Conservation (phyloP, 805 yeast genomes). For the Ogataea dorogensis region DNA sequence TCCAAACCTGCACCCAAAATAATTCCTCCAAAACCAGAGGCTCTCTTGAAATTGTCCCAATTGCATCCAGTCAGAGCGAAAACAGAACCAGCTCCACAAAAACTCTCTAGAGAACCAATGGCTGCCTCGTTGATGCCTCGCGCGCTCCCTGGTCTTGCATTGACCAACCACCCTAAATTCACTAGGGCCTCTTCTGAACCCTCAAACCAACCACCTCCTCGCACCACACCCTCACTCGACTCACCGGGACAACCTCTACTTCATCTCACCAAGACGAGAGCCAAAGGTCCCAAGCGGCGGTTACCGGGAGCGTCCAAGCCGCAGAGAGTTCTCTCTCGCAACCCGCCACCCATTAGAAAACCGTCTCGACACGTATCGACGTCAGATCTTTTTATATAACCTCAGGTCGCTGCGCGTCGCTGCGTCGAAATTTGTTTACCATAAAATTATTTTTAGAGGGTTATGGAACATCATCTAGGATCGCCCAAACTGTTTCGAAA, state of each 20-base stretch:
- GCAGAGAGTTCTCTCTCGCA: too few species aligned
- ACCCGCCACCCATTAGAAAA: conserved; percentile 30
- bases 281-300: conserved; percentile 53
- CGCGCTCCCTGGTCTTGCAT: conserved; percentile 28
- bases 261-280: conserved; percentile 46
- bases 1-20: conserved; percentile 20
- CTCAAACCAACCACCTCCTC: conserved; percentile 1
- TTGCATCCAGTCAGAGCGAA: too few species aligned
- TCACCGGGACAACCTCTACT: conserved; percentile 33
- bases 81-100: neutral
- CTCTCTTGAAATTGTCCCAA: conserved; percentile 16
- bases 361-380: conserved; percentile 30
- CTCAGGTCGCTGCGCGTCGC: neutral
- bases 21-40: conserved; percentile 29
- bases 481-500: conserved; percentile 18
- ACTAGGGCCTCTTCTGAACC: conserved; percentile 6
- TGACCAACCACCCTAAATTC: too few species aligned
- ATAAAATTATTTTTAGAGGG: conserved; percentile 6
- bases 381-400: conserved; percentile 26
- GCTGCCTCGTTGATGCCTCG: too few species aligned
- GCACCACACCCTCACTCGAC: conserved; percentile 22
- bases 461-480: conserved; percentile 10
- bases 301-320: conserved; percentile 40
- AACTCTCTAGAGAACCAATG: too few species aligned
- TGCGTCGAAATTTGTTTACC: conserved; percentile 11